Base-by-base conservation (phyloP, 1,139 yeast genomes). In the Yamadazyma taylorii region DNA sequence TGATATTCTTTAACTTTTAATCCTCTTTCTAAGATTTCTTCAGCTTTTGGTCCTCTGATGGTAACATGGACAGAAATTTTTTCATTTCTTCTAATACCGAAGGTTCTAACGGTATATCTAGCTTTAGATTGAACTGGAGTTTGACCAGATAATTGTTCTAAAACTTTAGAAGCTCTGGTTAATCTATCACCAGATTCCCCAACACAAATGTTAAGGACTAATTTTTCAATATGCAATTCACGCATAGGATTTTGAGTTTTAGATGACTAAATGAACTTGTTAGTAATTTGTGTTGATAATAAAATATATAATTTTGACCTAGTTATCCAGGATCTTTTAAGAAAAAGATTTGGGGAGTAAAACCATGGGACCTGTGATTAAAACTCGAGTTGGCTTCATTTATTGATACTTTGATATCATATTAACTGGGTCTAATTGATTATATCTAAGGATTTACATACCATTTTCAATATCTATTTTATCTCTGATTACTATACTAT, bases 101-200 rank as follows among this genome's bases (percentile, higher is more conserved):
- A 92, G 53, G 97, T 87, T 86, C 99, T 88, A 69, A 92, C 97
- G 58, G 98, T 92, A 89, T 92, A 92, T 81, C 98, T 87, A 64
- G 98, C 98, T 85, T 94, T 92, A 64, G 98, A 90, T 78, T 88
- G 96, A 63, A 92, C 99, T 73, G 98, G 98, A 64, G 98, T 92
- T 80, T 92, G 99, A 89, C 98, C 98, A 60, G 97, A 90, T 66
- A 92, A 86, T 81, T 94, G 98, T 81, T 92, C 99, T 71, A 92
- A 84, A 66, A 92, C 98, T 85, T 92, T 92, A 69, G 98, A 94
- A 65, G 98, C 99, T 87, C 99, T 92, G 81, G 99, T 92, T 76
- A 92, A 88, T 84, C 97, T 86, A 78, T 92, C 99, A 83, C 99
- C 99, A 75, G 97, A 90, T 79, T 92, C 98, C 81, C 99, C 99